Percentiles rank a stretch among this genome's conserved stretches.
Evolutionary conservation across 1,284 basidiomycete species (phyloP).

Genomic region (Puccinia horiana): DNA sequence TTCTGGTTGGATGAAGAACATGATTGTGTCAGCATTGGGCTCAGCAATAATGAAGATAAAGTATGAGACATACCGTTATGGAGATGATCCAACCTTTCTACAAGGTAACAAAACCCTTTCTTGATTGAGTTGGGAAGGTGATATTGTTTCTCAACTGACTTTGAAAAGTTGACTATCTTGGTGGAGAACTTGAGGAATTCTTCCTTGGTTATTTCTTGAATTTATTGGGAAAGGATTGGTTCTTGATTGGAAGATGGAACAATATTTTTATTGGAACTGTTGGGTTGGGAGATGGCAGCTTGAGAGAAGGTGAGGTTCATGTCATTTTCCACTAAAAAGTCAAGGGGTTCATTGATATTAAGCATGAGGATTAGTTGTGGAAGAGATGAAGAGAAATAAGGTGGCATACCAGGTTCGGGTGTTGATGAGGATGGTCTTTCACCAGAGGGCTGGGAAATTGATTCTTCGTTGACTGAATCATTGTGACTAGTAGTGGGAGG

Average conservation of each 20-base stretch:
- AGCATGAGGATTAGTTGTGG: not conserved
- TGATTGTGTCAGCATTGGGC: not conserved
- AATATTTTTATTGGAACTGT: not conserved
- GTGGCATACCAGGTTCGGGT: not conserved
- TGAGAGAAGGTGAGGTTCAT: slow-evolving; percentile 6
- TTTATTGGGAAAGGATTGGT: not conserved
- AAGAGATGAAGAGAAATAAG: not conserved
- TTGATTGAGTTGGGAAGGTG: not conserved
- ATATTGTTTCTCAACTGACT: too few relatives aligned
- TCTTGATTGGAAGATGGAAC: not conserved
- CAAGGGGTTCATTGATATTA: not conserved
- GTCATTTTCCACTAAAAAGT: not conserved
- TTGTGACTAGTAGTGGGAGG: too few relatives aligned
- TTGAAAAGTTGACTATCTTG: not conserved
- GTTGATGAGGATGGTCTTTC: not conserved
- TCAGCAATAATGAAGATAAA: not conserved
- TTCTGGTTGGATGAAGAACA: not conserved
- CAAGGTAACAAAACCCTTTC: not conserved
- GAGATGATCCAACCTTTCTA: not conserved
- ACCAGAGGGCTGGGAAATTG: not conserved
- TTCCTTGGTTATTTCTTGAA: not conserved
- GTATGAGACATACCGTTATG: not conserved
- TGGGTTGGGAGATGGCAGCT: not conserved
- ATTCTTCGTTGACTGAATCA: too few relatives aligned
- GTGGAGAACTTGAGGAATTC: not conserved